Conservation (phyloP, 2,329 filamentous ascomycete species). For the Fusarium poae region DNA sequence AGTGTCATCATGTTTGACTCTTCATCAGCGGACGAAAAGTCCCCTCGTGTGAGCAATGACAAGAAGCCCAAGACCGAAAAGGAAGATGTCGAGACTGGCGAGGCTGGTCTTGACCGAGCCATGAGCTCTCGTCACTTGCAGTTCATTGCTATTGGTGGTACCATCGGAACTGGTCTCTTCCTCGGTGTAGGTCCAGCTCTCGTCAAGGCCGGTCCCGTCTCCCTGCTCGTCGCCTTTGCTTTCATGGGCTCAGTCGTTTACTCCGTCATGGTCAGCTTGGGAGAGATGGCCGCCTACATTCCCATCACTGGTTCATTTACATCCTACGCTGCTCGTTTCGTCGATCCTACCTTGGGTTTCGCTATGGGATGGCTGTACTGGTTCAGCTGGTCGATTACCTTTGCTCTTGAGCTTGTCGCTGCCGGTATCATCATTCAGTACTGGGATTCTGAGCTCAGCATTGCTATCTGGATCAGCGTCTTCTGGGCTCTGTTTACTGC, state of each 20-base stretch:
- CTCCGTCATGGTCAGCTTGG: slow-evolving; percentile 77
- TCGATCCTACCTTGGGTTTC: slow-evolving; percentile 79
- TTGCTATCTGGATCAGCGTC: slow-evolving; percentile 79
- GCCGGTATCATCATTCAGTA: slow-evolving; percentile 82
- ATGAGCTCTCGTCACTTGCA: slow-evolving; percentile 60
- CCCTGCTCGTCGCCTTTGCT: slow-evolving; percentile 75
- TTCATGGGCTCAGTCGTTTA: slow-evolving; percentile 80
- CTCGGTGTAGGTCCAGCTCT: slow-evolving; percentile 75
- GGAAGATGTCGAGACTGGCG: slow-evolving; percentile 56
- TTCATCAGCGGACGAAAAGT: slow-evolving; percentile 49
- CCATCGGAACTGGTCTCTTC: slow-evolving; percentile 80
- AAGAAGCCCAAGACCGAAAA: slow-evolving; percentile 38
- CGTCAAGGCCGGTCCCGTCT: slow-evolving; percentile 72
- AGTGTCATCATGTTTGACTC: slow-evolving; percentile 41
- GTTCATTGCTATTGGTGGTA: slow-evolving; percentile 69
- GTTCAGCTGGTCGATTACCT: slow-evolving; percentile 82
- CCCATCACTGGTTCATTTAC: slow-evolving; percentile 83
- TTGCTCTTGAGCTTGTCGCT: slow-evolving; percentile 78
- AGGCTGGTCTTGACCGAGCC: slow-evolving; percentile 55
- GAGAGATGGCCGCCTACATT: slow-evolving; percentile 82
- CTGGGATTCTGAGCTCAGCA: slow-evolving; percentile 72
- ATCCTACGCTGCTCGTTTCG: slow-evolving; percentile 79
- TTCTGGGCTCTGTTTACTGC: slow-evolving; percentile 79
- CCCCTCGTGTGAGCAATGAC: slow-evolving; percentile 48
- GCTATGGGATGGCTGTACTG: slow-evolving; percentile 88